phyloP scores from a whole-genome alignment of 129 eudicot species.

The Kitagawia praeruptora region DNA sequence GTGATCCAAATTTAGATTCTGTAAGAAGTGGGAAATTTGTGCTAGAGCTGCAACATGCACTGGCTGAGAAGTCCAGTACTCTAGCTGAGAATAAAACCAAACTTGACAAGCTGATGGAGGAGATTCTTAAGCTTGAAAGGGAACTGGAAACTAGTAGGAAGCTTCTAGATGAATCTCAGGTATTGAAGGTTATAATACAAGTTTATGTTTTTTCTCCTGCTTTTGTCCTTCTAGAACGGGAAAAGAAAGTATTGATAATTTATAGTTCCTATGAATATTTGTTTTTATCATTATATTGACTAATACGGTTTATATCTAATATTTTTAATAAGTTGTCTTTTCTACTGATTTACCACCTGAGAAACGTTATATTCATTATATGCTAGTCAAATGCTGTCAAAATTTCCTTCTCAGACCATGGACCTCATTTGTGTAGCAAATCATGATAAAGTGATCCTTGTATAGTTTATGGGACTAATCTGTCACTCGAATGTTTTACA shows the following conservation, averaged over 20 bases:
- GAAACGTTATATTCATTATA: neutral
- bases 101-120: conserved; percentile 43
- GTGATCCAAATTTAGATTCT: conserved; percentile 23
- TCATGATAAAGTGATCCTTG: neutral
- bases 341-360: neutral
- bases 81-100: conserved; percentile 42
- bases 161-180: conserved; percentile 89
- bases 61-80: conserved; percentile 51
- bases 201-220: neutral
- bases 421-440: neutral
- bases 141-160: conserved; percentile 66
- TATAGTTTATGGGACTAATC: neutral
- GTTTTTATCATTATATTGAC: neutral
- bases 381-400: neutral
- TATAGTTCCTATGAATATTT: neutral
- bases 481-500: conserved; percentile 19
- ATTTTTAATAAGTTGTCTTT: neutral
- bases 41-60: conserved; percentile 47
- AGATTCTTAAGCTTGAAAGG: conserved; percentile 44
- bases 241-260: neutral
- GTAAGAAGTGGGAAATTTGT: conserved; percentile 31
- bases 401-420: neutral
- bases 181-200: conserved; percentile 13
- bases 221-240: neutral
- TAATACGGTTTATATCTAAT: too few species aligned